A percentile compares a stretch with the other conserved stretches of the same genome.
phyloP scores from a whole-genome alignment of 2,329 filamentous ascomycete species.

The Paecilomyces sp. region DNA sequence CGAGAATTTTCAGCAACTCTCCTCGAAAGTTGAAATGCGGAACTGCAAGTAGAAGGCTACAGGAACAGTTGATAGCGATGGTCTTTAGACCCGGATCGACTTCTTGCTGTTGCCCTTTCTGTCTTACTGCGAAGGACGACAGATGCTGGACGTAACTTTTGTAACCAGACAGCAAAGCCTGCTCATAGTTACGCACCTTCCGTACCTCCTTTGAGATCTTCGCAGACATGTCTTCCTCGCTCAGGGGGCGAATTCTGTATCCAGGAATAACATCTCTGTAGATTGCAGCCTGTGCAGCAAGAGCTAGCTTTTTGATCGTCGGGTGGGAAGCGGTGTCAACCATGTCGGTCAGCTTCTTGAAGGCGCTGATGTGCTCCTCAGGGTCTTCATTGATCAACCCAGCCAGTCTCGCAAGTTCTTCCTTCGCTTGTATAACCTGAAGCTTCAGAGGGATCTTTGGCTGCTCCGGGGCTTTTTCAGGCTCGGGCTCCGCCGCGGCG shows the following conservation, averaged over 20 bases:
- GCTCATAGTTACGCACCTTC: conserved; percentile 75
- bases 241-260: conserved; percentile 80
- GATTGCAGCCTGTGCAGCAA: conserved; percentile 80
- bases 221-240: conserved; percentile 65
- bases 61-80: conserved; percentile 79
- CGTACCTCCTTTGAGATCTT: conserved; percentile 91
- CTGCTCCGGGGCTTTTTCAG: conserved; percentile 42
- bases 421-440: conserved; percentile 80
- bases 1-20: conserved; percentile 79
- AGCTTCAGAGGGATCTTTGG: conserved; percentile 66
- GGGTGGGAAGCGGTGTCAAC: conserved; percentile 54
- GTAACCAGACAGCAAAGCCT: conserved; percentile 77
- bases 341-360: conserved; percentile 71
- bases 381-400: conserved; percentile 80
- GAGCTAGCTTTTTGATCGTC: conserved; percentile 74
- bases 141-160: conserved; percentile 76
- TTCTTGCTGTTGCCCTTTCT: conserved; percentile 28
- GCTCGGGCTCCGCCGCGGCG: conserved; percentile 21
- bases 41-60: conserved; percentile 69
- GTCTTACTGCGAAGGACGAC: conserved; percentile 56
- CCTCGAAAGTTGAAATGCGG: conserved; percentile 96
- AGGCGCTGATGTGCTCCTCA: conserved; percentile 75
- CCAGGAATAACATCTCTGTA: conserved; percentile 97
- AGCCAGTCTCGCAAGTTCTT: conserved; percentile 81
- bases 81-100: conserved; percentile 49